Evolutionary conservation across 2,329 filamentous ascomycete species (phyloP).

Genomic region (Xylaria sp.): DNA sequence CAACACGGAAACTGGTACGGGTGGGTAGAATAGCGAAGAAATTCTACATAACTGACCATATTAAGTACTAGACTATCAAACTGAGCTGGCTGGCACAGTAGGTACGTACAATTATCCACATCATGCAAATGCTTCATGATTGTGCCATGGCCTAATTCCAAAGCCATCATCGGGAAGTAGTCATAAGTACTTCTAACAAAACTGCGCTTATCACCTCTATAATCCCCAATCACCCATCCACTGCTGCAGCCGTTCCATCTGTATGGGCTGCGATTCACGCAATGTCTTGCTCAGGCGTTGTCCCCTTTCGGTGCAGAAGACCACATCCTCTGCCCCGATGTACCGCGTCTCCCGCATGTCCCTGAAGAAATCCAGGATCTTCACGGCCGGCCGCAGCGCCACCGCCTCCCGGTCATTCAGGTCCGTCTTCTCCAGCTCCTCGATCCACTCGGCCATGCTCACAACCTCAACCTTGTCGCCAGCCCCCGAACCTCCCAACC

Average conservation of each 20-base stretch:
- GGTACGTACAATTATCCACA: too few species aligned
- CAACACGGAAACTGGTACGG: too few species aligned
- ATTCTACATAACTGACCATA: too few species aligned
- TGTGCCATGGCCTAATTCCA: too few species aligned
- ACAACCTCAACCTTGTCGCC: too few species aligned
- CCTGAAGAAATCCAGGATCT: not conserved
- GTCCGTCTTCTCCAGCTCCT: not conserved
- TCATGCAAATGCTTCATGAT: too few species aligned
- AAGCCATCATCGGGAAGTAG: too few species aligned
- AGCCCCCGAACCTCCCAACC: not conserved
- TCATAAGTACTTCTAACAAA: too few species aligned
- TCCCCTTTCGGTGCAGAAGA: not conserved
- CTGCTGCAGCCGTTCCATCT: not conserved
- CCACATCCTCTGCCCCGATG: not conserved
- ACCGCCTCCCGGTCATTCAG: not conserved
- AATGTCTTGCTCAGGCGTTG: not conserved
- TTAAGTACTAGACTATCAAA: too few species aligned
- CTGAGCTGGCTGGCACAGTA: too few species aligned
- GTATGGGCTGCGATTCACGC: not conserved
- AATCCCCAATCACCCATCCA: not conserved
- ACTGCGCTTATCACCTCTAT: too few species aligned
- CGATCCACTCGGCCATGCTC: not conserved
- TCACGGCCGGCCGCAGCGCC: not conserved
- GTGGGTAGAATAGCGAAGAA: too few species aligned
- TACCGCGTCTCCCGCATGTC: not conserved